Percentiles rank a stretch among this genome's conserved stretches.
Conservation (phyloP, 768 basidiomycete species). For the Neoboletus magnificus region DNA sequence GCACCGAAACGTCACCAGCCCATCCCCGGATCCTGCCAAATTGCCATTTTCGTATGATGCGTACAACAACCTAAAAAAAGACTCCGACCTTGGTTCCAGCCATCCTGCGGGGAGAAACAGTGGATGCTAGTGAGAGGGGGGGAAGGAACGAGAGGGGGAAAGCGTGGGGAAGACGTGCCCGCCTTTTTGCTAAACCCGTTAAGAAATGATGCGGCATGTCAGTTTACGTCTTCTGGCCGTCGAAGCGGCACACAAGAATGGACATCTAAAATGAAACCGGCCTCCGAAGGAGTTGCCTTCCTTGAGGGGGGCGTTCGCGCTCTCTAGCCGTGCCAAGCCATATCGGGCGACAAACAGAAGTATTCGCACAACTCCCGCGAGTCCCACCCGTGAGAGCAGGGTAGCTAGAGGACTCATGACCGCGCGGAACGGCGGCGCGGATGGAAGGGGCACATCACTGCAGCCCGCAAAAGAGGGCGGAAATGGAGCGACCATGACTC, state of each 20-base stretch:
- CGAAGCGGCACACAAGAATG: conserved; percentile 10
- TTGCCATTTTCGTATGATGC: background rate
- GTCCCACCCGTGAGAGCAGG: conserved; percentile 4
- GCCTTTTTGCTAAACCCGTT: conserved; percentile 2
- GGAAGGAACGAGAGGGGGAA: background rate
- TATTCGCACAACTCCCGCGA: conserved; percentile 13
- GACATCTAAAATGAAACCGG: conserved; percentile 6
- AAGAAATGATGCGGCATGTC: conserved; percentile 23
- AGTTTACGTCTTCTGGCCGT: conserved; percentile 24
- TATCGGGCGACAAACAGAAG: conserved; percentile 2
- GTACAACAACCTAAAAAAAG: background rate
- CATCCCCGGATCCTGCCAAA: conserved; percentile 9
- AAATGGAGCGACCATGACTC: conserved; percentile 9
- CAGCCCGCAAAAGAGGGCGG: conserved; percentile 7
- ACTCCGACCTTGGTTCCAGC: background rate
- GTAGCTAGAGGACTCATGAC: conserved; percentile 1
- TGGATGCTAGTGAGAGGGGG: background rate
- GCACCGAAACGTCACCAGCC: background rate
- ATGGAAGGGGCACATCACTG: conserved; percentile 1
- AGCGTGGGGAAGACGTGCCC: conserved; percentile 16
- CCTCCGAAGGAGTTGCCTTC: conserved; percentile 5
- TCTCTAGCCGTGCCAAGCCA: conserved; percentile 11
- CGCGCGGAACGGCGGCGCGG: conserved; percentile 4
- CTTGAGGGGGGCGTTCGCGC: background rate
- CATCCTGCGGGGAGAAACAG: background rate